These are phyloP conservation scores for Lodderomyces parapsilosis DNA, from an alignment of 1,139 yeast species.

Conservation along the genomic window DNA sequence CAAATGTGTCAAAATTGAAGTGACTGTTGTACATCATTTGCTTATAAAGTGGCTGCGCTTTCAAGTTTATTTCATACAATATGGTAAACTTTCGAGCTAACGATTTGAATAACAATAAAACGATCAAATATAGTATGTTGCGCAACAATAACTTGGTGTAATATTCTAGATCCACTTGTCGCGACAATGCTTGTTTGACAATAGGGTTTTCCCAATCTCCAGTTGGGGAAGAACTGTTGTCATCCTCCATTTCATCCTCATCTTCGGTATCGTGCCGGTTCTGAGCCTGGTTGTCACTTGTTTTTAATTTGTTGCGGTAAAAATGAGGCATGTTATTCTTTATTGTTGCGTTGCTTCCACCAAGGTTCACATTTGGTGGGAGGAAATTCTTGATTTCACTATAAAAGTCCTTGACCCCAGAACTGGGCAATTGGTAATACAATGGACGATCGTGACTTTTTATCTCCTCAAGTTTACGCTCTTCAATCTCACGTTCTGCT, in stretches of 20 bases:
- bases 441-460: conserved; percentile 23
- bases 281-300: neutral
- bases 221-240: conserved; percentile 19
- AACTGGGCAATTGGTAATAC: conserved; percentile 37
- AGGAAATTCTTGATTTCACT: conserved; percentile 31
- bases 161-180: conserved; percentile 35
- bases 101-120: conserved; percentile 19
- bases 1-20: conserved; percentile 5
- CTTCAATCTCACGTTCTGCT: conserved; percentile 4
- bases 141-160: conserved; percentile 23
- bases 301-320: neutral
- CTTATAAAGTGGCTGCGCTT: conserved; percentile 8
- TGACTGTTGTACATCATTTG: conserved; percentile 5
- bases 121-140: conserved; percentile 19
- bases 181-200: conserved; percentile 32
- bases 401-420: conserved; percentile 20
- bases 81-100: conserved; percentile 13
- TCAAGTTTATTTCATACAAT: conserved; percentile 12
- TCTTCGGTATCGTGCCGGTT: neutral
- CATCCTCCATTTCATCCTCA: neutral
- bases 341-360: neutral
- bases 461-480: conserved; percentile 6
- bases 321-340: neutral
- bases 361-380: conserved; percentile 25
- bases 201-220: conserved; percentile 46